phyloP scores from a whole-genome alignment of 169 alveolate genomes.

The Babesia ovata region DNA sequence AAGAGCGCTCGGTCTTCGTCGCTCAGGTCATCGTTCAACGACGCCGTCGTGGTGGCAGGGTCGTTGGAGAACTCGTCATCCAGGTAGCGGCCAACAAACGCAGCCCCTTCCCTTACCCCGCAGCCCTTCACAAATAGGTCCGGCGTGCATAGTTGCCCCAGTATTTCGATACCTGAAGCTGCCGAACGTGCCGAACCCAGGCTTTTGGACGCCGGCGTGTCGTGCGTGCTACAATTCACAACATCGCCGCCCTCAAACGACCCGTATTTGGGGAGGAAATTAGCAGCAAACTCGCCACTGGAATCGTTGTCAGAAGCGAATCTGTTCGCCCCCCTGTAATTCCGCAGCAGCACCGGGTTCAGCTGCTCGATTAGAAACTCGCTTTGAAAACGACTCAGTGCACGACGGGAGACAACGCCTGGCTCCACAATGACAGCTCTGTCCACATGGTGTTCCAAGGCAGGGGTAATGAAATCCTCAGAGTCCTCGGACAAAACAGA shows the following conservation, averaged over 20 bases:
- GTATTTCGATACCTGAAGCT: not conserved
- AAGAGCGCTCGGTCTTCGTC: conserved; percentile 12
- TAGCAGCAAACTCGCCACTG: too few species aligned
- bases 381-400: not conserved
- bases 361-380: not conserved
- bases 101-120: not conserved
- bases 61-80: not conserved
- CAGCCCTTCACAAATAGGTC: conserved; percentile 5
- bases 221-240: too few species aligned
- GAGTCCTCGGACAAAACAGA: not conserved
- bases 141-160: conserved; percentile 22
- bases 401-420: not conserved
- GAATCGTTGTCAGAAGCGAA: too few species aligned
- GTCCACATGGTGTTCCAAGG: not conserved
- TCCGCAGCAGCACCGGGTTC: not conserved
- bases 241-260: too few species aligned
- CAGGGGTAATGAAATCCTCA: not conserved
- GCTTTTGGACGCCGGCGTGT: not conserved
- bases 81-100: not conserved
- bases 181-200: not conserved
- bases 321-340: not conserved
- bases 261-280: too few species aligned
- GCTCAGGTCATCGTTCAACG: conserved; percentile 14
- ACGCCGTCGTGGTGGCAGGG: not conserved
- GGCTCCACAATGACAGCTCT: not conserved